Percentiles rank a stretch among this genome's conserved stretches.
Conservation (phyloP, 441 rosid species). For the Breynia disticha region DNA sequence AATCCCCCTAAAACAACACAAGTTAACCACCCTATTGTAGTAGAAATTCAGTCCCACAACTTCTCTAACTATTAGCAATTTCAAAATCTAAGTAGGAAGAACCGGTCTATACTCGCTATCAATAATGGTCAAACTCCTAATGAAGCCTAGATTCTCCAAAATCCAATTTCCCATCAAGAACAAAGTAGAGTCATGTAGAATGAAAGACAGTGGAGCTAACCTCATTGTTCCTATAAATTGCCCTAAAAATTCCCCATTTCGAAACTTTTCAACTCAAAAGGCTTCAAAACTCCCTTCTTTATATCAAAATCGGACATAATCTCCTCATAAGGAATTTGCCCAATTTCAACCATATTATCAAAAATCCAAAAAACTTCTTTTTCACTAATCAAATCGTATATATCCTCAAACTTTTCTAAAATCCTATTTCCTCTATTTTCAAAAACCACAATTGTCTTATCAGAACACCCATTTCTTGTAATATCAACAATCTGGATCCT, state of each 20-base stretch:
- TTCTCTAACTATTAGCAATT: conserved; percentile 50
- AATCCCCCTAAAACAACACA: conserved; percentile 51
- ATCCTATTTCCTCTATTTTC: conserved; percentile 48
- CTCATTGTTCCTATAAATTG: conserved; percentile 65
- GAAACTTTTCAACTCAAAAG: conserved; percentile 55
- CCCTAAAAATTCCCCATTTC: conserved; percentile 57
- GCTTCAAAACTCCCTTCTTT: conserved; percentile 33
- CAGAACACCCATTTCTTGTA: conserved; percentile 94
- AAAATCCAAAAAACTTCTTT: conserved; percentile 91
- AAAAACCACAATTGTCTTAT: conserved; percentile 44
- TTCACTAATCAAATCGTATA: conserved; percentile 56
- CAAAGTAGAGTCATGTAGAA: conserved; percentile 83
- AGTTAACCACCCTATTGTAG: conserved; percentile 42
- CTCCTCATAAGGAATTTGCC: conserved; percentile 77
- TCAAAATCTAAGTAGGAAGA: conserved; percentile 54
- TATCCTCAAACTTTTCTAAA: conserved; percentile 53
- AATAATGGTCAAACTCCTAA: conserved; percentile 66
- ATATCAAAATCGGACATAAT: conserved; percentile 28
- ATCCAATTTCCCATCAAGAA: conserved; percentile 66
- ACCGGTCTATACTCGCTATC: conserved; percentile 60
- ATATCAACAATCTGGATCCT: conserved; percentile 76
- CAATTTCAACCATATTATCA: conserved; percentile 88
- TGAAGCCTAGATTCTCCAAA: conserved; percentile 35
- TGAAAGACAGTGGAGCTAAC: conserved; percentile 76
- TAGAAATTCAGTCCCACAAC: conserved; percentile 37